Conservation (phyloP, 177 flowering plant genomes). For the Telopea speciosissima region DNA sequence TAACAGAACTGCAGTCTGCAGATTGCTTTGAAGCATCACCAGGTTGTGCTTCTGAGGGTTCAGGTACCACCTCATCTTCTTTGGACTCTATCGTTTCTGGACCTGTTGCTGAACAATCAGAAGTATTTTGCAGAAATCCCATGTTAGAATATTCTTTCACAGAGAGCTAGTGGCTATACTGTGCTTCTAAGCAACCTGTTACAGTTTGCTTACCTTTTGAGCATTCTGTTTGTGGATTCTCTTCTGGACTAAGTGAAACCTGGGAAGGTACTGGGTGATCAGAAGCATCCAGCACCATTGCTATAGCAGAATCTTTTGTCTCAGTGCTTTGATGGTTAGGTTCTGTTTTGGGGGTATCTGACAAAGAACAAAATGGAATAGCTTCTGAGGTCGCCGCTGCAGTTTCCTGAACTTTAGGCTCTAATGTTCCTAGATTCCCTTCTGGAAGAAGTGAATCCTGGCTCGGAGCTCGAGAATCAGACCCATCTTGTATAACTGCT, state of each 20-base stretch:
- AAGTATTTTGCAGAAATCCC: not conserved
- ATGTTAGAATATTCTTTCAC: not conserved
- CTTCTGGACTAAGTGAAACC: too few relatives aligned
- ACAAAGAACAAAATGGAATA: too few relatives aligned
- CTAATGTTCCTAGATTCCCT: not conserved
- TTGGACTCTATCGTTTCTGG: conserved; percentile 2
- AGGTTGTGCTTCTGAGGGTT: conserved; percentile 13
- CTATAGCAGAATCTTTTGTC: not conserved
- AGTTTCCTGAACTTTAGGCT: too few relatives aligned
- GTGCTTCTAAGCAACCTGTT: conserved; percentile 17
- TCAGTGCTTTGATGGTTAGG: not conserved
- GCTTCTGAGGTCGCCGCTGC: too few relatives aligned
- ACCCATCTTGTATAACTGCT: conserved; percentile 15
- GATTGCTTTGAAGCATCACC: conserved; percentile 10
- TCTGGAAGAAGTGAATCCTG: not conserved
- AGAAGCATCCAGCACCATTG: not conserved
- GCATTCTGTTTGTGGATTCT: conserved; percentile 4
- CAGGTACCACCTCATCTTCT: conserved; percentile 5
- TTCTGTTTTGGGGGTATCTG: too few relatives aligned
- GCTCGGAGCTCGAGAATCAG: not conserved
- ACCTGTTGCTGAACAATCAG: not conserved
- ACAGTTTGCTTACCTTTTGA: not conserved
- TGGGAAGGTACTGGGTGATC: not conserved
- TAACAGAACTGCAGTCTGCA: conserved; percentile 12
- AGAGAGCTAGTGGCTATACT: not conserved